Conservation (phyloP, 2,329 filamentous ascomycete genomes). For the Coniochaeta prunicola region DNA sequence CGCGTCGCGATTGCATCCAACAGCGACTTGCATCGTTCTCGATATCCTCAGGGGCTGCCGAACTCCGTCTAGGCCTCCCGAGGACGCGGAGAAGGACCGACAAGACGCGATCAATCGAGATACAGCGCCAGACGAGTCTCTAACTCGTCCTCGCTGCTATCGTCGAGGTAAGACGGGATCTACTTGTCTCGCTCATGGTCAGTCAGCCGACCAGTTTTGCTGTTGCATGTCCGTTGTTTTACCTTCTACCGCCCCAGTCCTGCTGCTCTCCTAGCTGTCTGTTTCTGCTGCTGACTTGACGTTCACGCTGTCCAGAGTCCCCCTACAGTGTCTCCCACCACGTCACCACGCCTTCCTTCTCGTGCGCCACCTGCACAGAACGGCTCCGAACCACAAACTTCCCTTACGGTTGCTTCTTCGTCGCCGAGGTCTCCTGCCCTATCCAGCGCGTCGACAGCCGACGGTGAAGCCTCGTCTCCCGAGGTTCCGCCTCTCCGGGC, state of each 20-base stretch:
- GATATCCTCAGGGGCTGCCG: neutral
- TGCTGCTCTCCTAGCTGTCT: constrained; percentile 4
- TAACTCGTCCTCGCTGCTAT: constrained; percentile 57
- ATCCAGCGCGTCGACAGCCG: constrained; percentile 55
- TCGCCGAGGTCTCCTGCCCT: constrained; percentile 44
- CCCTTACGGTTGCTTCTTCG: constrained; percentile 22
- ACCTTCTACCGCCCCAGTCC: constrained; percentile 9
- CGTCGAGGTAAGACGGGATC: constrained; percentile 35
- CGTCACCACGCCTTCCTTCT: constrained; percentile 43
- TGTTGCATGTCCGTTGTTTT: constrained; percentile 1
- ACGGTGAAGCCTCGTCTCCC: constrained; percentile 47
- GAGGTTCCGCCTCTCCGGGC: constrained; percentile 50
- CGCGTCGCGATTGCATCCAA: constrained; percentile 1
- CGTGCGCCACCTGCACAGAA: constrained; percentile 52
- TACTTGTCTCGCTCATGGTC: neutral
- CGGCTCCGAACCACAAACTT: constrained; percentile 31
- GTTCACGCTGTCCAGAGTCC: constrained; percentile 19
- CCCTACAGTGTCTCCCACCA: constrained; percentile 50
- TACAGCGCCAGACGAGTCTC: constrained; percentile 53
- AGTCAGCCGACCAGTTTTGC: constrained; percentile 1
- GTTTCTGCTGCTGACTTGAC: neutral
- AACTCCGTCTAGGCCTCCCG: neutral
- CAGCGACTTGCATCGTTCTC: neutral
- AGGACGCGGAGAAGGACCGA: neutral
- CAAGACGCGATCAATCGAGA: constrained; percentile 28